phyloP scores from a whole-genome alignment of 768 basidiomycete genomes.

The Agrocybe praecox region DNA sequence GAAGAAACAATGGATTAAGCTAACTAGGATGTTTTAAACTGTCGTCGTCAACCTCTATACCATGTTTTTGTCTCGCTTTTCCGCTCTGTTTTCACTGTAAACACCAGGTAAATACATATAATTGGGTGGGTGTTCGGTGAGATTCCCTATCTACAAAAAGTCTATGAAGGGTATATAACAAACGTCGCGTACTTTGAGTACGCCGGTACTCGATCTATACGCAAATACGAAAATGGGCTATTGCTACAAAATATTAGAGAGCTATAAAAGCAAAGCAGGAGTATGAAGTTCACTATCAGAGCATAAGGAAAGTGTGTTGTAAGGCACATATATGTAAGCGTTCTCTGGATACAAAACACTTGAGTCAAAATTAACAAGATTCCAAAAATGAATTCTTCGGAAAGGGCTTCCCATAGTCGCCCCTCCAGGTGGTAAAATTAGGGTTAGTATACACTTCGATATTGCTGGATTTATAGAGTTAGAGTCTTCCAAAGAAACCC shows the following conservation, averaged over 20 bases:
- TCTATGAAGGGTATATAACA: not conserved
- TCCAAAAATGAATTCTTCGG: slow-evolving; percentile 60
- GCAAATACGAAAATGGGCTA: not conserved
- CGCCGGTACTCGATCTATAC: no score
- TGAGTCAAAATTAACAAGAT: slow-evolving; percentile 26
- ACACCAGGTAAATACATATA: not conserved
- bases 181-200: not conserved
- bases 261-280: not conserved
- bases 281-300: not conserved
- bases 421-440: slow-evolving; percentile 55
- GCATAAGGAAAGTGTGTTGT: not conserved
- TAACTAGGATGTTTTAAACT: slow-evolving; percentile 20
- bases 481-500: not conserved
- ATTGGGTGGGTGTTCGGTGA: not conserved
- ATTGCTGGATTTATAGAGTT: slow-evolving; percentile 36
- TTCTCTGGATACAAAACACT: slow-evolving; percentile 5
- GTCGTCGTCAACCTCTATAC: not conserved
- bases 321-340: not conserved
- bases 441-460: slow-evolving; percentile 73
- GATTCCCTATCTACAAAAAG: not conserved
- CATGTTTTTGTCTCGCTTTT: not conserved
- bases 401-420: slow-evolving; percentile 54
- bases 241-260: not conserved
- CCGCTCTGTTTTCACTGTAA: not conserved
- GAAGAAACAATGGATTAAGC: slow-evolving; percentile 62